Percentiles rank a stretch among this genome's conserved stretches.
Conservation (phyloP, 2,329 filamentous ascomycete genomes). For the Fusarium sambucinum region DNA sequence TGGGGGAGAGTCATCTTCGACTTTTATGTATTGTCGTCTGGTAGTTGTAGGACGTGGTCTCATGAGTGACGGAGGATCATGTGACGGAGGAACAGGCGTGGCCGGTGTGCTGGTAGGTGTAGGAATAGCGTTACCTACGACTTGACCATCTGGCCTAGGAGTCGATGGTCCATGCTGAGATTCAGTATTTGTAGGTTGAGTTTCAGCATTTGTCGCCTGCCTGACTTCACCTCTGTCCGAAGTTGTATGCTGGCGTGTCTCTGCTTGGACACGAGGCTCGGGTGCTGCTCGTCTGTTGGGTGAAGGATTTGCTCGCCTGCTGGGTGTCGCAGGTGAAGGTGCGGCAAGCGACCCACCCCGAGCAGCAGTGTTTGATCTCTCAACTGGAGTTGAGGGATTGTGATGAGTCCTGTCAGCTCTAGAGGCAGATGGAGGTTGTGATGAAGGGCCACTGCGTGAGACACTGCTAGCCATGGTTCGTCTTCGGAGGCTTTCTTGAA, state of each 20-base stretch:
- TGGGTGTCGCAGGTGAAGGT: background rate
- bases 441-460: background rate
- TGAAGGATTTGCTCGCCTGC: too few species aligned
- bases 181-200: background rate
- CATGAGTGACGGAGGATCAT: too few species aligned
- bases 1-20: background rate
- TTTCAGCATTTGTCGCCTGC: background rate
- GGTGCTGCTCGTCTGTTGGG: background rate
- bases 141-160: background rate
- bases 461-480: background rate
- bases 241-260: too few species aligned
- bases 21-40: background rate
- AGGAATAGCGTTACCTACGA: background rate
- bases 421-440: too few species aligned
- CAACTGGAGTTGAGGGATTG: background rate
- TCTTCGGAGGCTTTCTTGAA: background rate
- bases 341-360: background rate
- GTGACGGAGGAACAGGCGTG: background rate
- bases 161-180: background rate
- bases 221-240: background rate
- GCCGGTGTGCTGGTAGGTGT: background rate
- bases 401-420: background rate
- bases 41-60: background rate
- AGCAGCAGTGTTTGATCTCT: background rate
- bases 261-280: background rate